Percentiles rank a stretch among this genome's conserved stretches.
These are phyloP conservation scores for Populus nigra DNA, from an alignment of 345 rosid genomes.

Conservation along the genomic window DNA sequence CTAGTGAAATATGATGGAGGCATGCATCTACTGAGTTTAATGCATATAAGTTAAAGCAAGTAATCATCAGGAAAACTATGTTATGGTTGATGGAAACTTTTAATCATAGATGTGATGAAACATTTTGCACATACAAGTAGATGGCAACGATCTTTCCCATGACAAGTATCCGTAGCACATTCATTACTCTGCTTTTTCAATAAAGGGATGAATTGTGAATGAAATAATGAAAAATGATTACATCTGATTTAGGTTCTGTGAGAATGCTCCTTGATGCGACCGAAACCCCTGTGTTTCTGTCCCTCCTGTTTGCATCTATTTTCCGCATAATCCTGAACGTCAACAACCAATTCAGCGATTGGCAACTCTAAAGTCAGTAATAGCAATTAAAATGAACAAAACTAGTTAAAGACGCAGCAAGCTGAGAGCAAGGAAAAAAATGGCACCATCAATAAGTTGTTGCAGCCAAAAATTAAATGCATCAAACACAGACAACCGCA, in stretches of 20 bases:
- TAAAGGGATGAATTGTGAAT: too few species aligned
- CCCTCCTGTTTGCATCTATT: slow-evolving; percentile 3
- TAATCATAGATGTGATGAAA: too few species aligned
- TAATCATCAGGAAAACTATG: too few species aligned
- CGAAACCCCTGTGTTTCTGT: background rate
- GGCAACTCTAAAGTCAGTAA: background rate
- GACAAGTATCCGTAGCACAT: too few species aligned
- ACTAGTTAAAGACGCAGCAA: background rate
- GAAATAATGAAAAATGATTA: background rate
- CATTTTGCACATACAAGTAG: too few species aligned
- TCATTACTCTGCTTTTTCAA: too few species aligned
- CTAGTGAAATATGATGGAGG: too few species aligned
- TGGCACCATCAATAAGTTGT: too few species aligned
- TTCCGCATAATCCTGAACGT: slow-evolving; percentile 16
- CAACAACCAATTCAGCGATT: background rate
- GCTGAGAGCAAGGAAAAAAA: background rate
- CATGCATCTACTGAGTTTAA: too few species aligned
- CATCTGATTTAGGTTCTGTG: slow-evolving; percentile 6
- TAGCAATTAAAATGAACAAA: background rate
- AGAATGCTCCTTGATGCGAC: background rate
- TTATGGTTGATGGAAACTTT: too few species aligned
- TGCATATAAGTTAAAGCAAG: too few species aligned
- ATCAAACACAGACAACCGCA: background rate
- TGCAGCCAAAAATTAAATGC: background rate
- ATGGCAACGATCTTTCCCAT: too few species aligned